phyloP scores from a whole-genome alignment of 371 early-diverging fungal species.

The Lichtheimia corymbifera region DNA sequence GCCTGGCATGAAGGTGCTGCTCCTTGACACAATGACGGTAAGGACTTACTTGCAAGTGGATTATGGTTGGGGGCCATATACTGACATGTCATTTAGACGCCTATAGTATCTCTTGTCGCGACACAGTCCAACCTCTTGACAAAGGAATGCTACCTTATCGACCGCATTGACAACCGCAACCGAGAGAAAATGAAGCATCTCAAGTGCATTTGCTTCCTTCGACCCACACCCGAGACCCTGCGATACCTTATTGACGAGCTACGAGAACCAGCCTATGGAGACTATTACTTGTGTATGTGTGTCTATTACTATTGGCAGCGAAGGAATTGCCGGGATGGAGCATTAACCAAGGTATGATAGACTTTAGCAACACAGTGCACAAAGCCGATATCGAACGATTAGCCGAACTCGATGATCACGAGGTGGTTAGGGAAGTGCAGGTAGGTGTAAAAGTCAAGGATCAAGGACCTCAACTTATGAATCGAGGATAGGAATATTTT shows the following conservation, averaged over 20 bases:
- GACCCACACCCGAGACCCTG: conserved; percentile 84
- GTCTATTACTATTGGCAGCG: neutral
- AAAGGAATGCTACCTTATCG: conserved; percentile 92
- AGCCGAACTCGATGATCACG: conserved; percentile 94
- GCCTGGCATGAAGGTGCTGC: conserved; percentile 94
- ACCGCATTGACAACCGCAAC: conserved; percentile 82
- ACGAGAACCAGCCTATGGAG: conserved; percentile 87
- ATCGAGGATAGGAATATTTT: conserved; percentile 73
- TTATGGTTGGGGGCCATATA: neutral
- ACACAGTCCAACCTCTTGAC: conserved; percentile 90
- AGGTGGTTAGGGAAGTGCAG: conserved; percentile 93
- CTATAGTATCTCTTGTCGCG: conserved; percentile 86
- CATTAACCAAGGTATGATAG: conserved; percentile 26
- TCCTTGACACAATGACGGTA: conserved; percentile 94
- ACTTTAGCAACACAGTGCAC: conserved; percentile 88
- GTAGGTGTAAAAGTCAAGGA: too few species aligned
- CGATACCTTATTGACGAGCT: conserved; percentile 88
- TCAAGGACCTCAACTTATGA: too few species aligned
- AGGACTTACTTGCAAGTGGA: neutral
- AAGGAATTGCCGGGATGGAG: too few species aligned
- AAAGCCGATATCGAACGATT: conserved; percentile 89
- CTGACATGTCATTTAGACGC: conserved; percentile 61
- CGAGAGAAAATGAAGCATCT: conserved; percentile 92
- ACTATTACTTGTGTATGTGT: conserved; percentile 87
- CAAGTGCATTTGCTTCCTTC: conserved; percentile 89